Evolutionary conservation across 1,284 basidiomycete genomes (phyloP), one percentile per base, ranked within the genome.

Genomic region (Papiliotrema terrestris): DNA sequence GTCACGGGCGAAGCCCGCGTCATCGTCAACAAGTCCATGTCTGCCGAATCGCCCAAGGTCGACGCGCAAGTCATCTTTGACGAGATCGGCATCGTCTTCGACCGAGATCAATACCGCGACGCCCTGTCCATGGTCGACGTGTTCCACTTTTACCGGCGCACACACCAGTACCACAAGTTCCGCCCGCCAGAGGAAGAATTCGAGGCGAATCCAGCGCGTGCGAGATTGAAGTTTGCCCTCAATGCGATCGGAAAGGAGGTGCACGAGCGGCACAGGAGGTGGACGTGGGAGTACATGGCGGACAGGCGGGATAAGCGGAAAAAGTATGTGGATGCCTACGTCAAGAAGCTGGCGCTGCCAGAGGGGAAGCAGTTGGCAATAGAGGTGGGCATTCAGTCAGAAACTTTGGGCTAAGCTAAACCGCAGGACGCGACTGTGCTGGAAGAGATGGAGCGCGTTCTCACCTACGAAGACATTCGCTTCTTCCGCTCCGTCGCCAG

Each of bases 401-500:
- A 45, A 15, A 20, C 29, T 13, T 2, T 41, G 51, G 58, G 35
- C 29, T 43, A 15, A n/a, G 35, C 51, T 61, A 32, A 58, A 20
- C 1, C 5, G 8, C 61, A 92, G 86, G 91, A 93, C 46, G 62
- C 78, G 32, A 73, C 79, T 48, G 79, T 78, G 5, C 78, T 97
- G 25, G 82, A 84, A 46, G 80, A 78, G 1, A 78, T 98, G 50
- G 97, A 99, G 73, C 79, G 76, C 63, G 91, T 90, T 71, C 81
- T 98, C 13, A 83, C 85, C 0, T 98, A 98, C 69, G 91, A 97
- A 72, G 96, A 98, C 67, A 89, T 99, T 51, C 87, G 96, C 13
- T 98, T 98, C 77, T 99, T 98, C 79, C 86, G 96, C 23, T 98
- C 94, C 3, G 91, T 99, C 57, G 92, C 93, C 0, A 86, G 92